A percentile compares a stretch with the other conserved stretches of the same genome.
These are phyloP conservation scores for Coprinopsis cinerea DNA, from an alignment of 768 basidiomycete genomes.

Conservation along the genomic window DNA sequence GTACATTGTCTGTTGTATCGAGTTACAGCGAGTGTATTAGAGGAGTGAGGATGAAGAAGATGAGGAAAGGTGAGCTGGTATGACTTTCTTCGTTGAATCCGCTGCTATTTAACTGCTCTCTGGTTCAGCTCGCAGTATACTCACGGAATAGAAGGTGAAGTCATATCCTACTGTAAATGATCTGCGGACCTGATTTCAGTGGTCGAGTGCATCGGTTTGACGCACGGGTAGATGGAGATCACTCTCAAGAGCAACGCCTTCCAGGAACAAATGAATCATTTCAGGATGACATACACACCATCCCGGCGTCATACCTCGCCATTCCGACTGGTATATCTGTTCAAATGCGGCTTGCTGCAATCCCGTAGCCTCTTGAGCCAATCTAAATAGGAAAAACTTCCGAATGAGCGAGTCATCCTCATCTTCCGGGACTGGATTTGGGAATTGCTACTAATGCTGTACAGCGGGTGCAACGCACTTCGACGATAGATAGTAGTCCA, in stretches of 20 bases:
- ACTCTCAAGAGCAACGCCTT: background rate
- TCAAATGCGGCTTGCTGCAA: too few species aligned
- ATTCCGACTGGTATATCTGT: background rate
- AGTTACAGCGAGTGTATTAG: background rate
- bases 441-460: too few species aligned
- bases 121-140: background rate
- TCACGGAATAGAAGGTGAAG: background rate
- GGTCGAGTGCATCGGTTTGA: background rate
- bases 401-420: too few species aligned
- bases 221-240: slow-evolving; percentile 3
- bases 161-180: background rate
- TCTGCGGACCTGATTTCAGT: slow-evolving; percentile 4
- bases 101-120: background rate
- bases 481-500: too few species aligned
- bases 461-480: too few species aligned
- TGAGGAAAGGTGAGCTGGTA: background rate
- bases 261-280: slow-evolving; percentile 6
- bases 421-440: too few species aligned
- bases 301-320: background rate
- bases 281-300: background rate
- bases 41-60: background rate
- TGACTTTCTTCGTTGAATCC: background rate
- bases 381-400: too few species aligned
- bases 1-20: slow-evolving; percentile 11
- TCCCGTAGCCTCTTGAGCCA: too few species aligned